phyloP scores from a whole-genome alignment of 2,329 filamentous ascomycete species.

The Chalaropsis thielavioides region DNA sequence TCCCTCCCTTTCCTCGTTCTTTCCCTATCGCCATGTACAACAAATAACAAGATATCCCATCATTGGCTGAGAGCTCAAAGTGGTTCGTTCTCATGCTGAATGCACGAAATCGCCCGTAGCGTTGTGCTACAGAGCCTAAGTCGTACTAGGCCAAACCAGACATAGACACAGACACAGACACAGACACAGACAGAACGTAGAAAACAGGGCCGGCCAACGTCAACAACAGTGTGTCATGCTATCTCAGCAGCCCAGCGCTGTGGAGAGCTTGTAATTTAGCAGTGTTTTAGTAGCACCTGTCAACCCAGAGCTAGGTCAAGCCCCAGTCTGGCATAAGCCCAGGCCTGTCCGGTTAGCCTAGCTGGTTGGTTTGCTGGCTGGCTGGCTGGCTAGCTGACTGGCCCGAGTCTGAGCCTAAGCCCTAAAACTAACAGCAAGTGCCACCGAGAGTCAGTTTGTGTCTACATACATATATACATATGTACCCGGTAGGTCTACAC shows the following conservation, averaged over 20 bases:
- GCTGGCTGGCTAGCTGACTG: too few relatives aligned
- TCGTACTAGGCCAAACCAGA: background rate
- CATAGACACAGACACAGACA: too few relatives aligned
- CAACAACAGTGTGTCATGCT: too few relatives aligned
- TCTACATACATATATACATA: background rate
- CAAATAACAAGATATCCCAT: background rate
- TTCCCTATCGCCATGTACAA: too few relatives aligned
- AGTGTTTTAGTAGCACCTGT: constrained; percentile 5
- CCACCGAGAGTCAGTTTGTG: background rate
- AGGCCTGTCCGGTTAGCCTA: background rate
- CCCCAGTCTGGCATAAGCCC: background rate
- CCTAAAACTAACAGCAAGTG: background rate
- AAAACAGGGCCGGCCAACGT: background rate
- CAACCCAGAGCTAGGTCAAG: background rate
- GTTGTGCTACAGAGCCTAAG: constrained; percentile 7
- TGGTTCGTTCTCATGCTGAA: constrained; percentile 3
- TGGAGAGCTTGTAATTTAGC: constrained; percentile 3
- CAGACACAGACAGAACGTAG: too few relatives aligned
- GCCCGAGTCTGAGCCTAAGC: background rate
- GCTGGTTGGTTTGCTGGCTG: background rate
- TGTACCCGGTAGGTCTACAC: too few relatives aligned
- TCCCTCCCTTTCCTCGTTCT: too few relatives aligned
- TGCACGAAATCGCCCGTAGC: constrained; percentile 9
- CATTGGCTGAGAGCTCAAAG: background rate
- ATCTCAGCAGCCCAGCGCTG: background rate